Percentiles rank a stretch among this genome's conserved stretches.
These are phyloP conservation scores for Plasmodium inui DNA, from an alignment of 169 alveolate species.

Conservation along the genomic window DNA sequence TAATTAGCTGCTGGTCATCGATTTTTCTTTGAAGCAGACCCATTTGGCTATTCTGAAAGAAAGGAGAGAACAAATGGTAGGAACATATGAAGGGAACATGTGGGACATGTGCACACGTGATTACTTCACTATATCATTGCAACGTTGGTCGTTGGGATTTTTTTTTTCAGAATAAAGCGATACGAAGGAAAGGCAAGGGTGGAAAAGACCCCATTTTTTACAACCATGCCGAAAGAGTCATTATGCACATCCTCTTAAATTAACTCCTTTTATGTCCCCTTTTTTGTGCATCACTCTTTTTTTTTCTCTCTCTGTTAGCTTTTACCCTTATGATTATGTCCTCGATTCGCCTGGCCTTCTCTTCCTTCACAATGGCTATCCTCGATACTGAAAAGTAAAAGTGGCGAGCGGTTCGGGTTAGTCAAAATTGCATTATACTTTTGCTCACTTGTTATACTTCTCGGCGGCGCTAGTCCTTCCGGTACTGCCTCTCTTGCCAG, in stretches of 20 bases:
- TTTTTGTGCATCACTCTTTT: background rate
- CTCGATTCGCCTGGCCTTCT: conserved; percentile 59
- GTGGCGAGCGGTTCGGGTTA: background rate
- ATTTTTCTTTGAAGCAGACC: conserved; percentile 43
- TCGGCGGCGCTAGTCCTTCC: background rate
- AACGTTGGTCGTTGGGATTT: background rate
- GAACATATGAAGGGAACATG: background rate
- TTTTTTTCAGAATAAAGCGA: background rate
- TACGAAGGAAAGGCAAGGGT: background rate
- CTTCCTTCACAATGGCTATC: conserved; percentile 69
- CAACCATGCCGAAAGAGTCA: background rate
- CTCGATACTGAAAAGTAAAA: conserved; percentile 64
- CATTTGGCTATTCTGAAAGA: conserved; percentile 73
- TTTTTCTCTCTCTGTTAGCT: background rate
- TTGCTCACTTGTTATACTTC: background rate
- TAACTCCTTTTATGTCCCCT: background rate
- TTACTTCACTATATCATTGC: background rate
- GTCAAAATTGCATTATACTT: background rate
- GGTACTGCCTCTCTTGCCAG: background rate
- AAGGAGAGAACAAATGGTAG: background rate
- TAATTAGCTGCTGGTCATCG: conserved; percentile 69
- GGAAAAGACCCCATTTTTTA: background rate
- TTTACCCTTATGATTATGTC: conserved; percentile 67
- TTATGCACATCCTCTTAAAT: background rate
- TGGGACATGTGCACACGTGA: background rate